Evolutionary conservation across 306 rosid species (phyloP).

Genomic region (Ziziphus jujuba): DNA sequence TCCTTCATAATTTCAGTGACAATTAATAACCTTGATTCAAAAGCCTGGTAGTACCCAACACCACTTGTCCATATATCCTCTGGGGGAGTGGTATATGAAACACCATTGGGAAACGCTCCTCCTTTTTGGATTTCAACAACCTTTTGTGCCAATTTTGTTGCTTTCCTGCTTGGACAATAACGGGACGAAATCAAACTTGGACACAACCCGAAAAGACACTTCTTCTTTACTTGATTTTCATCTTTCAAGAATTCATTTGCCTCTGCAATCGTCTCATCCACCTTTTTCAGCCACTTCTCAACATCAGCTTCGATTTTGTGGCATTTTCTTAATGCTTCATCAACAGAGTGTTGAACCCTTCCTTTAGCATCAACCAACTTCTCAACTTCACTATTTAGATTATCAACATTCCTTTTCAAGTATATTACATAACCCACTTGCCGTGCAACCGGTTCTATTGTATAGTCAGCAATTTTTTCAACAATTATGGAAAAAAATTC

Average conservation of each 20-base stretch:
- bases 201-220: not conserved
- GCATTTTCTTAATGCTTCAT: conserved; percentile 10
- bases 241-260: not conserved
- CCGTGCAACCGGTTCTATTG: conserved; percentile 10
- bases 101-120: not conserved
- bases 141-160: not conserved
- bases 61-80: not conserved
- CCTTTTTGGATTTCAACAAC: not conserved
- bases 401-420: conserved; percentile 10
- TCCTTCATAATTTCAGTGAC: conserved; percentile 9
- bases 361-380: not conserved
- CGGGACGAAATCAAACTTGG: not conserved
- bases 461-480: conserved; percentile 2
- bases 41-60: not conserved
- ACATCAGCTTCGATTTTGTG: not conserved
- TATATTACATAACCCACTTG: conserved; percentile 17
- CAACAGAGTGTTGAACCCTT: not conserved
- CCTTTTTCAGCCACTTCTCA: not conserved
- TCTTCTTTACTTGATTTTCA: not conserved
- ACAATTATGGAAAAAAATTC: not conserved
- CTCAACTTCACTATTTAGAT: not conserved
- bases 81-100: not conserved
- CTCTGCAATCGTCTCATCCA: not conserved
- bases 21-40: not conserved
- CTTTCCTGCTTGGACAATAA: not conserved